Percentiles rank a stretch among this genome's conserved stretches.
Evolutionary conservation across 2,329 filamentous ascomycete species (phyloP).

Genomic region (Beauveria brongniartii): DNA sequence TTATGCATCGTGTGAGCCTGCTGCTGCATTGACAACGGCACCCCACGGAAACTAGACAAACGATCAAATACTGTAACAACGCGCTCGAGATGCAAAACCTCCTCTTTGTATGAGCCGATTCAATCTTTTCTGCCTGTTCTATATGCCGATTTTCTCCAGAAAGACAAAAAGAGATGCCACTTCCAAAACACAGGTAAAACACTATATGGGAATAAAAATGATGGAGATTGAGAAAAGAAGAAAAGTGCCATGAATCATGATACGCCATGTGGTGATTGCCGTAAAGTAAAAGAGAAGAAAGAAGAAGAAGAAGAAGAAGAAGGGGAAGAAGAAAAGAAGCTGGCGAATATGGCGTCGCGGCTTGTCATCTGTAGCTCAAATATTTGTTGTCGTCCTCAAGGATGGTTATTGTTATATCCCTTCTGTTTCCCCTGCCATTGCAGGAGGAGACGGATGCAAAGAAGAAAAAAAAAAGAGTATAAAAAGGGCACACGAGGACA

Average conservation of each 20-base stretch:
- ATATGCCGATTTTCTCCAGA: conserved; percentile 9
- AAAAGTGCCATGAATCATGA: conserved; percentile 12
- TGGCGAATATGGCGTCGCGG: not conserved
- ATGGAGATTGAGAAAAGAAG: conserved; percentile 11
- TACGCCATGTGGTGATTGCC: not conserved
- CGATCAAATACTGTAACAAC: not conserved
- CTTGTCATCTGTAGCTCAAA: not conserved
- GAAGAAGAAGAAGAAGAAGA: not conserved
- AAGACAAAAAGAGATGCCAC: not conserved
- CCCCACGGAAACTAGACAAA: not conserved
- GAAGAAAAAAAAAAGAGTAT: not conserved
- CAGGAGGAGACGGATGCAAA: not conserved
- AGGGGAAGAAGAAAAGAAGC: not conserved
- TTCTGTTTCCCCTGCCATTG: not conserved
- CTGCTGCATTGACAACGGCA: not conserved
- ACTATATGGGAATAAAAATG: conserved; percentile 8
- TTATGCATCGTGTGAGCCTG: not conserved
- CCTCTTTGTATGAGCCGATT: not conserved
- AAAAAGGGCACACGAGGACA: not conserved
- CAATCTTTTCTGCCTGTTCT: conserved; percentile 5
- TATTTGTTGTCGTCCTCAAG: not conserved
- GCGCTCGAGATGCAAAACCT: not conserved
- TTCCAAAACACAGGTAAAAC: not conserved
- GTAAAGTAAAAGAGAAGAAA: not conserved
- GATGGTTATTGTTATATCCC: not conserved